These are phyloP conservation scores for Amborella trichopoda DNA, from an alignment of 164 flowering plant species.

Conservation along the genomic window DNA sequence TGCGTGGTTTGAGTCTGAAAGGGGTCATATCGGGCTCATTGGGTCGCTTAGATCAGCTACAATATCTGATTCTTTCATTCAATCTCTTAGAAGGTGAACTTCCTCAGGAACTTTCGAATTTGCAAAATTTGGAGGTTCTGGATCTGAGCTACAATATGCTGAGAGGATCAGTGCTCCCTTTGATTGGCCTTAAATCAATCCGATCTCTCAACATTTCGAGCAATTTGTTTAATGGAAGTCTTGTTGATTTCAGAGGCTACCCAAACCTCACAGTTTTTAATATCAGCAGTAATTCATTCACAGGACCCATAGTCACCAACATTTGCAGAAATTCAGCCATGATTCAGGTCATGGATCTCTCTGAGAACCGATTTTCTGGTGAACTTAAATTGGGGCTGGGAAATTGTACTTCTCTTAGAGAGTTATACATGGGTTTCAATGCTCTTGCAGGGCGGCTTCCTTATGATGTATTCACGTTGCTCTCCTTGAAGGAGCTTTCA, in stretches of 20 bases:
- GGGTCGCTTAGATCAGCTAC: constrained; percentile 35
- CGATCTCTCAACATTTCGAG: constrained; percentile 43
- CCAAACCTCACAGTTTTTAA: constrained; percentile 37
- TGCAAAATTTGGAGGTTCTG: constrained; percentile 47
- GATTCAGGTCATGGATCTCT: constrained; percentile 47
- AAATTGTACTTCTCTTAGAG: constrained; percentile 43
- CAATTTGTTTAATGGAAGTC: constrained; percentile 41
- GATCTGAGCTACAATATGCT: constrained; percentile 64
- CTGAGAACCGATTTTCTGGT: constrained; percentile 48
- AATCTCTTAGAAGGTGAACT: constrained; percentile 44
- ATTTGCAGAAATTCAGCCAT: constrained; percentile 32
- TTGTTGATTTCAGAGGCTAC: constrained; percentile 22
- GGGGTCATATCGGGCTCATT: constrained; percentile 44
- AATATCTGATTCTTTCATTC: constrained; percentile 51
- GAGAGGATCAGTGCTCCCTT: constrained; percentile 25
- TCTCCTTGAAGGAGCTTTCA: constrained; percentile 46
- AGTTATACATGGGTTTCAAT: constrained; percentile 38
- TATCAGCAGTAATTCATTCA: constrained; percentile 55
- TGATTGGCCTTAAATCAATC: constrained; percentile 32
- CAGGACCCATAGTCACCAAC: constrained; percentile 28
- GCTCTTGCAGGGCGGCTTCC: constrained; percentile 51
- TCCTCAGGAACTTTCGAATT: constrained; percentile 41
- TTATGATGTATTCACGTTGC: constrained; percentile 28
- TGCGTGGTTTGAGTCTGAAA: constrained; percentile 33
- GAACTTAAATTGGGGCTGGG: constrained; percentile 24